Evolutionary conservation across 1,139 yeast genomes (phyloP).

Genomic region (Debaryomycetaceae sp.): DNA sequence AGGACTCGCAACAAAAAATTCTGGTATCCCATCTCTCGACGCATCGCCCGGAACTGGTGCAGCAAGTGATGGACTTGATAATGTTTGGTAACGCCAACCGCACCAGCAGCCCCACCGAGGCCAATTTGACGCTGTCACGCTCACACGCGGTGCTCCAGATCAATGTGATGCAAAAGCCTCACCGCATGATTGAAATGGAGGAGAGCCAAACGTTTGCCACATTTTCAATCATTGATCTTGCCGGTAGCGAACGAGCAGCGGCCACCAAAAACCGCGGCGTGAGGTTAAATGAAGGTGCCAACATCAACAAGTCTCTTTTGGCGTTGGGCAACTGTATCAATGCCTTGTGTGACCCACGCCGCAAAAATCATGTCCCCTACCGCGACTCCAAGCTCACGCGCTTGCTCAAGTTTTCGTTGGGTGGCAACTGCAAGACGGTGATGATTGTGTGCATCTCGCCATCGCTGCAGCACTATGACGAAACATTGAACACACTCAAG

Average conservation of each 20-base stretch:
- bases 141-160: constrained; percentile 92
- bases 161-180: constrained; percentile 54
- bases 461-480: constrained; percentile 81
- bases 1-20: constrained; percentile 64
- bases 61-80: constrained; percentile 79
- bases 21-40: constrained; percentile 70
- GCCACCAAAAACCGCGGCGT: constrained; percentile 81
- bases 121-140: constrained; percentile 84
- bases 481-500: constrained; percentile 81
- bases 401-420: constrained; percentile 80
- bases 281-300: constrained; percentile 84
- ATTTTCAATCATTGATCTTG: constrained; percentile 80
- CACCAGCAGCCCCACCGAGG: constrained; percentile 84
- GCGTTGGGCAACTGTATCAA: constrained; percentile 94
- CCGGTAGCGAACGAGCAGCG: constrained; percentile 93
- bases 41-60: constrained; percentile 60
- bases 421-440: constrained; percentile 91
- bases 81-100: constrained; percentile 69
- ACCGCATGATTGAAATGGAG: constrained; percentile 57
- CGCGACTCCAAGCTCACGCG: constrained; percentile 87
- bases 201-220: constrained; percentile 76
- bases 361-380: constrained; percentile 77
- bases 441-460: constrained; percentile 96
- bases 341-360: constrained; percentile 74
- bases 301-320: constrained; percentile 78